These are phyloP conservation scores for Colletotrichum lupini DNA, from an alignment of 2,329 filamentous ascomycete genomes.

Conservation along the genomic window DNA sequence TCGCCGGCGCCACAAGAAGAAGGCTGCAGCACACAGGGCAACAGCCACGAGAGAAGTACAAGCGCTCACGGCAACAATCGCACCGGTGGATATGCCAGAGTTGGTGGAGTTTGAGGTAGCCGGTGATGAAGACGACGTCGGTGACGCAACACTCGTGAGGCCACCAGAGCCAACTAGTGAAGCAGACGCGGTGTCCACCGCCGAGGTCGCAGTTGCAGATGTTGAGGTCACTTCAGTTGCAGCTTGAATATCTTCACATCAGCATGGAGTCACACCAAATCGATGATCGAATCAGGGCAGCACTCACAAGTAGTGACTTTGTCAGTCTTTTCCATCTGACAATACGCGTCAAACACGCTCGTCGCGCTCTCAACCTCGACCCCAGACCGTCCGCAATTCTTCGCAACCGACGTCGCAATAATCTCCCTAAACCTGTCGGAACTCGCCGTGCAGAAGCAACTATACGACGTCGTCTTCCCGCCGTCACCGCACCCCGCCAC, in stretches of 20 bases:
- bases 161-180: background rate
- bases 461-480: background rate
- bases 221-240: background rate
- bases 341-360: background rate
- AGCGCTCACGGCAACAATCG: background rate
- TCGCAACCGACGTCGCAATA: background rate
- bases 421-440: background rate
- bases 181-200: background rate
- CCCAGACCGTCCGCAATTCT: background rate
- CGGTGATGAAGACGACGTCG: background rate
- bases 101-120: background rate
- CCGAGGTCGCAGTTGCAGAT: background rate
- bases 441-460: background rate
- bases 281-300: background rate
- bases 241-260: background rate
- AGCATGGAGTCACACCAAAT: background rate
- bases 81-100: background rate
- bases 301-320: background rate
- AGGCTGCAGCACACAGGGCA: background rate
- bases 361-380: background rate
- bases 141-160: background rate
- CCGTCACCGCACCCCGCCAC: background rate
- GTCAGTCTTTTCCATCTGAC: background rate
- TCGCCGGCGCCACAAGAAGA: background rate
- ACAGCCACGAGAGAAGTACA: background rate